Evolutionary conservation across 176 grass and related monocot species (phyloP), one percentile per base, ranked within the genome.

Genomic region (Cymbopogon citratus): DNA sequence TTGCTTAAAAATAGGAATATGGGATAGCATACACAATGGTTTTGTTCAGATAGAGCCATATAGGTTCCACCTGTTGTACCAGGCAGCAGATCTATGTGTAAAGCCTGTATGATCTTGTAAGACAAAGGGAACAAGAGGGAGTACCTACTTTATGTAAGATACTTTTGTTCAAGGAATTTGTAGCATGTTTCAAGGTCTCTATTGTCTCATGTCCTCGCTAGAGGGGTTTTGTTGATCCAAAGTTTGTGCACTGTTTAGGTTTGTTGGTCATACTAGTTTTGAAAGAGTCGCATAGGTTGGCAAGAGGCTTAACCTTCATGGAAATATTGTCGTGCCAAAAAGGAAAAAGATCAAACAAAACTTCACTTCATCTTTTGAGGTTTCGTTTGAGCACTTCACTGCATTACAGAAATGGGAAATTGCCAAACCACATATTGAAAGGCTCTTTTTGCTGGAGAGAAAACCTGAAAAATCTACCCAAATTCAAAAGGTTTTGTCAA

Each of bases 41-140:
- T 85, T 72, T 28, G 75, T 25, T 85, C 39, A 62, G 48, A 77
- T 76, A 68, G 23, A 62, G 23, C 10, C 24, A 61, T 56, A 12
- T 34, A 44, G 56, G 29, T 43, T 71, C 63, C 28, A 27, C n/a
- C n/a, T n/a, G 25, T 9, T 8, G 15, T 48, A 51, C 1, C 49
- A 11, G 29, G n/a, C 46, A 18, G 40, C 40, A 51, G 5, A 39
- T 67, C 52, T 8, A 38, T 52, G 10, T 10, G 18, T 29, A 21
- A 45, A 40, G 57, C 34, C 1, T 26, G 7, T 39, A 59, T n/a
- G 33, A 46, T 38, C 31, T 75, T 75, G 45, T 35, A 73, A 51
- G 11, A 29, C 48, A 29, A 24, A 24, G 25, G 7, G 19, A 5
- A 45, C 14, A n/a, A n/a, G 7, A 36, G 1, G 23, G 3, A 33